Evolutionary conservation across 2,329 filamentous ascomycete species (phyloP).

Genomic region (Claviceps paspali): DNA sequence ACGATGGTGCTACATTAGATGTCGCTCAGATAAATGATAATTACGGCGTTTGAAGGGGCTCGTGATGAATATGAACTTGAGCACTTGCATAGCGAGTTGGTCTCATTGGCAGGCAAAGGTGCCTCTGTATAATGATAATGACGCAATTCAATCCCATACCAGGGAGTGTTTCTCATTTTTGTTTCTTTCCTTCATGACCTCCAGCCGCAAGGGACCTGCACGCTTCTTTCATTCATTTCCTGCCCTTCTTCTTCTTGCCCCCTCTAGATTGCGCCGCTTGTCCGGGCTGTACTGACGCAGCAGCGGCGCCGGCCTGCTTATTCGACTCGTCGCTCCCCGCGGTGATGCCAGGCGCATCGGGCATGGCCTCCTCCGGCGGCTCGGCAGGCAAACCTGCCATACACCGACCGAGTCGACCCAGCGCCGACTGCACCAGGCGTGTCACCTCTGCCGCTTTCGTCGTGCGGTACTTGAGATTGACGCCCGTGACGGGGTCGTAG

Average conservation of each 20-base stretch:
- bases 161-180: too few relatives aligned
- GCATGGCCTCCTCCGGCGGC: conserved; percentile 26
- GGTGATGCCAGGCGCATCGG: conserved; percentile 19
- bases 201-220: background rate
- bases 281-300: conserved; percentile 12
- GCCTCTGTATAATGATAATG: background rate
- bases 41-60: background rate
- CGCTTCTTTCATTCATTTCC: conserved; percentile 31
- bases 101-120: background rate
- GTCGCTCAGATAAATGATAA: conserved; percentile 8
- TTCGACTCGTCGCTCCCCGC: conserved; percentile 8
- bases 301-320: conserved; percentile 17
- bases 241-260: conserved; percentile 56
- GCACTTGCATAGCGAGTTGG: too few relatives aligned
- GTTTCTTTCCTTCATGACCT: background rate
- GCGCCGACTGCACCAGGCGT: conserved; percentile 52
- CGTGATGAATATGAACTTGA: too few relatives aligned
- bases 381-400: conserved; percentile 41
- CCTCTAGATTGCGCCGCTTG: conserved; percentile 17
- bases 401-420: conserved; percentile 60
- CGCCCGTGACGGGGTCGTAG: conserved; percentile 68
- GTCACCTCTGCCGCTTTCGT: conserved; percentile 83
- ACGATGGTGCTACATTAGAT: background rate
- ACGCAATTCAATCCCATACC: too few relatives aligned
- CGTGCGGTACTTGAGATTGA: conserved; percentile 79